Evolutionary conservation across 2,329 filamentous ascomycete species (phyloP).

Genomic region (Neodidymelliopsis sp.): DNA sequence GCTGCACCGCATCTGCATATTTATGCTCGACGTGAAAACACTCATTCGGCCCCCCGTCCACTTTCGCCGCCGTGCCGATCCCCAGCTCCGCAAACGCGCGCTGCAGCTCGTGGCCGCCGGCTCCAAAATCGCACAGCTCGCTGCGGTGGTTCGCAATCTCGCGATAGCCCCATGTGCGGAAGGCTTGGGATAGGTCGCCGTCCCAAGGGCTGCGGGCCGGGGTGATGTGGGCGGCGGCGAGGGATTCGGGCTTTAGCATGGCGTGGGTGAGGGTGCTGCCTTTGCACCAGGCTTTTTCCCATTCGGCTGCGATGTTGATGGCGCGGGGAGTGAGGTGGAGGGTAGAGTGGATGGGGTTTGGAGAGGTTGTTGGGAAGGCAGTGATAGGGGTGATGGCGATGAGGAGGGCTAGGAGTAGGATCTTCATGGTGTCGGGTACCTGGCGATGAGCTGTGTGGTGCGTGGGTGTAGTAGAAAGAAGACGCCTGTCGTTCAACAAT

Average conservation of each 20-base stretch:
- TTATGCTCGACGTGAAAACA: conserved; percentile 22
- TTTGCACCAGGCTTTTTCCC: conserved; percentile 14
- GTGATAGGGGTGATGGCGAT: too few relatives aligned
- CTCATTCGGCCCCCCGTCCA: conserved; percentile 20
- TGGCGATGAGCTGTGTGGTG: too few relatives aligned
- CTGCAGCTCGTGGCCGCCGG: conserved; percentile 4
- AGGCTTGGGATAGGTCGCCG: conserved; percentile 7
- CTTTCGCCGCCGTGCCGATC: conserved; percentile 8
- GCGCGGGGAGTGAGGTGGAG: not conserved
- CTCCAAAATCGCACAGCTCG: conserved; percentile 14
- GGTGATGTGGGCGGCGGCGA: conserved; percentile 9
- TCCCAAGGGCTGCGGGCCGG: conserved; percentile 21
- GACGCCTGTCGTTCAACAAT: too few relatives aligned
- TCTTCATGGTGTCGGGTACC: too few relatives aligned
- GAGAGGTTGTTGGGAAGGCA: too few relatives aligned
- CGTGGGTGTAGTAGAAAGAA: too few relatives aligned
- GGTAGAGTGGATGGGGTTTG: too few relatives aligned
- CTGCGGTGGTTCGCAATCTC: conserved; percentile 11
- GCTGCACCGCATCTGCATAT: conserved; percentile 16
- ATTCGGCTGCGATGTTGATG: not conserved
- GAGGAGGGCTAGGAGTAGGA: too few relatives aligned
- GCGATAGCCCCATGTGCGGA: conserved; percentile 21
- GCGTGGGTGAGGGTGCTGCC: conserved; percentile 14
- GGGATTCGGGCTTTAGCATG: conserved; percentile 1
- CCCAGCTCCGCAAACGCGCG: conserved; percentile 17